Percentiles rank a stretch among this genome's conserved stretches.
phyloP scores from a whole-genome alignment of 1,284 basidiomycete species.

The Ustanciosporium gigantosporum region DNA sequence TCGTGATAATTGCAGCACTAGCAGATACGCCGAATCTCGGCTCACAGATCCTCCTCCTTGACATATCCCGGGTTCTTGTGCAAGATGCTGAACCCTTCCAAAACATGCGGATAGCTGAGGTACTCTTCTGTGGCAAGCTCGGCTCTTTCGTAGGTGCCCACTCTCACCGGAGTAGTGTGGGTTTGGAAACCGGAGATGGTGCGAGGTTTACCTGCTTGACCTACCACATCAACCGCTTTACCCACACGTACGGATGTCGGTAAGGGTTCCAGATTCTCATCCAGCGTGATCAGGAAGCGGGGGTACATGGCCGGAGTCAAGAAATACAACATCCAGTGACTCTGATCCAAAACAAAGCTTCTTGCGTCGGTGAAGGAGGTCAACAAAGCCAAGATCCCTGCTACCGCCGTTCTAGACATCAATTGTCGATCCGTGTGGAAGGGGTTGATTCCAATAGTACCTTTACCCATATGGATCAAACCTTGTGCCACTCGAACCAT shows the following conservation, averaged over 20 bases:
- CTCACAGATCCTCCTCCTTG: conserved; percentile 47
- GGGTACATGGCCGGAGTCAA: conserved; percentile 95
- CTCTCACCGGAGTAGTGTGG: conserved; percentile 89
- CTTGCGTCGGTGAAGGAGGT: conserved; percentile 92
- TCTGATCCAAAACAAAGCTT: conserved; percentile 88
- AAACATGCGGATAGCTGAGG: conserved; percentile 76
- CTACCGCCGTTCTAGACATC: conserved; percentile 85
- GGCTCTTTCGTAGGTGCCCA: conserved; percentile 89
- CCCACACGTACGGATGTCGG: conserved; percentile 94
- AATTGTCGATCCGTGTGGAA: conserved; percentile 92
- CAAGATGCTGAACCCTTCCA: conserved; percentile 58
- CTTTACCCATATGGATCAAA: conserved; percentile 98
- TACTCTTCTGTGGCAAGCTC: conserved; percentile 97
- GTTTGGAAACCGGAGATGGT: conserved; percentile 69
- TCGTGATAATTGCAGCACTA: neutral
- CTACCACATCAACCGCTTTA: conserved; percentile 66
- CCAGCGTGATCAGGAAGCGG: conserved; percentile 93
- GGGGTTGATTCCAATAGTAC: conserved; percentile 95
- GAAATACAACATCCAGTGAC: conserved; percentile 99
- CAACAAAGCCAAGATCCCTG: conserved; percentile 85
- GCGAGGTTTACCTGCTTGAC: conserved; percentile 62
- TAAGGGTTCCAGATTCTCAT: conserved; percentile 72
- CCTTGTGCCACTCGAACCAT: conserved; percentile 96
- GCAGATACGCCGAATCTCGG: neutral
- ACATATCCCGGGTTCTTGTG: conserved; percentile 63